phyloP scores from a whole-genome alignment of 805 yeast genomes.

The Wickerhamomyces alni region DNA sequence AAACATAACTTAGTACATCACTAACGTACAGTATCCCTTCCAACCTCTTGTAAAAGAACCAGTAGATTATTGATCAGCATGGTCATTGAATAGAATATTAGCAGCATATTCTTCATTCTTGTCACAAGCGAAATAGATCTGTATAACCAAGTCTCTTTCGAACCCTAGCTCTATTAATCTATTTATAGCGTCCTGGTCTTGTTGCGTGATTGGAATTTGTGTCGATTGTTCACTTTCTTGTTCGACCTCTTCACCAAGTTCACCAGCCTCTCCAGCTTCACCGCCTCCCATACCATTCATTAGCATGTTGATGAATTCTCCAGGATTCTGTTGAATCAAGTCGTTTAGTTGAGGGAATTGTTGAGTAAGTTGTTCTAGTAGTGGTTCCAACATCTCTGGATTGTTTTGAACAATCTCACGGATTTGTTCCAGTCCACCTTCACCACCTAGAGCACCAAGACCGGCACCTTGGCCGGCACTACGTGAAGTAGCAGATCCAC shows the following conservation, averaged over 20 bases:
- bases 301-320: slow-evolving; percentile 71
- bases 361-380: slow-evolving; percentile 75
- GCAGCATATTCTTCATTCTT: slow-evolving; percentile 97
- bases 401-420: slow-evolving; percentile 76
- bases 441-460: slow-evolving; percentile 25
- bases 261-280: slow-evolving; percentile 25
- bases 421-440: slow-evolving; percentile 45
- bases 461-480: slow-evolving; percentile 19
- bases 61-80: slow-evolving; percentile 26
- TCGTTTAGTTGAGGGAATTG: slow-evolving; percentile 82
- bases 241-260: slow-evolving; percentile 21
- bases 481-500: slow-evolving; percentile 11
- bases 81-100: slow-evolving; percentile 72
- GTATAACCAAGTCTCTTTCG: slow-evolving; percentile 79
- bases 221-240: slow-evolving; percentile 26
- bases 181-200: slow-evolving; percentile 83
- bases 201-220: slow-evolving; percentile 62
- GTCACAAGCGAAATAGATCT: slow-evolving; percentile 96
- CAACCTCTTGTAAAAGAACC: no score
- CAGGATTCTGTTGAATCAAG: slow-evolving; percentile 81
- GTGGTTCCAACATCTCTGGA: slow-evolving; percentile 82
- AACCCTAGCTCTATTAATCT: slow-evolving; percentile 92
- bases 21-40: neutral
- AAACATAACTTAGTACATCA: neutral
- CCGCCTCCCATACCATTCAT: slow-evolving; percentile 41